These are phyloP conservation scores for Neofusicoccum ribis DNA, from an alignment of 2,329 filamentous ascomycete species.

Conservation along the genomic window DNA sequence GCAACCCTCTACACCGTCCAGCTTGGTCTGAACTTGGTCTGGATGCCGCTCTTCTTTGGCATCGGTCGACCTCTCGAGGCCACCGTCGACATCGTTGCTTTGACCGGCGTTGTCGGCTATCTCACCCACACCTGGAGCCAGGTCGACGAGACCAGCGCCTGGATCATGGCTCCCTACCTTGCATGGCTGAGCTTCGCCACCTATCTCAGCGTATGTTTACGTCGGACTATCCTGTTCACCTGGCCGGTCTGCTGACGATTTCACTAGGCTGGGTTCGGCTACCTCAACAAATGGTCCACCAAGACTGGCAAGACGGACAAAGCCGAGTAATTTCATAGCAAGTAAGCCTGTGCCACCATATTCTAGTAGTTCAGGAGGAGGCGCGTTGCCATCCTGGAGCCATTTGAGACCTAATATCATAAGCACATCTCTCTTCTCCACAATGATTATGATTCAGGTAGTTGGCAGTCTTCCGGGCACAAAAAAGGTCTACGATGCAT, in stretches of 20 bases:
- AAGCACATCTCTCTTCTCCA: too few relatives aligned
- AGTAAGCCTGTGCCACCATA: too few relatives aligned
- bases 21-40: constrained; percentile 79
- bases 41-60: constrained; percentile 94
- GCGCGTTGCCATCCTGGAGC: too few relatives aligned
- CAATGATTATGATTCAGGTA: too few relatives aligned
- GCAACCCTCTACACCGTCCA: constrained; percentile 84
- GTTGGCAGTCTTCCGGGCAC: too few relatives aligned
- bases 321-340: not conserved
- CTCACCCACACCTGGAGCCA: constrained; percentile 74
- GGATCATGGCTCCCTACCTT: constrained; percentile 77
- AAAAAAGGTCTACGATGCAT: too few relatives aligned
- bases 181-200: constrained; percentile 86
- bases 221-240: not conserved
- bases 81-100: constrained; percentile 70
- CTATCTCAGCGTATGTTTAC: constrained; percentile 65
- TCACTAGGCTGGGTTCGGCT: constrained; percentile 35
- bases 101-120: constrained; percentile 72
- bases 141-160: constrained; percentile 71
- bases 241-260: not conserved
- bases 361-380: too few relatives aligned
- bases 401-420: too few relatives aligned
- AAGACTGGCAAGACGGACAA: constrained; percentile 16
- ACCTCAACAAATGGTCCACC: constrained; percentile 44
- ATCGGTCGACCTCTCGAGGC: constrained; percentile 71